Percentiles rank a stretch among this genome's conserved stretches.
phyloP scores from a whole-genome alignment of 2,329 filamentous ascomycete species.

The Calonectria hawksworthii region DNA sequence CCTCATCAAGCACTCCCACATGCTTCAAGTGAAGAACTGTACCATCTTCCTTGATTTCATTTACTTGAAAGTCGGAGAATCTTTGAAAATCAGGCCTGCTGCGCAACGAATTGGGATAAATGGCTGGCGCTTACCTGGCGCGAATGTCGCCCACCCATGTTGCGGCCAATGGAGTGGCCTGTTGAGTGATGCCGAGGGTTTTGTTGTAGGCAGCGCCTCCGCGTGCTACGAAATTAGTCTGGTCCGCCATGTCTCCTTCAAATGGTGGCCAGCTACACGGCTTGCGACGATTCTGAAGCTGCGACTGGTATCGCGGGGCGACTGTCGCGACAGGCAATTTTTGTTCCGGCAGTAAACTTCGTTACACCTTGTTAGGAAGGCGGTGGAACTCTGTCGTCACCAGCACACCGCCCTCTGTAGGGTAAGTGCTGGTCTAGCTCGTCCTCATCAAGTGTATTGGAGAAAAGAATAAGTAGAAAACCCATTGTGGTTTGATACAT shows the following conservation, averaged over 20 bases:
- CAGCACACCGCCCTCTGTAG: neutral
- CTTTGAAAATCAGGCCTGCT: constrained; percentile 54
- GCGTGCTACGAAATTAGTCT: constrained; percentile 48
- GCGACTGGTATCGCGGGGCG: constrained; percentile 37
- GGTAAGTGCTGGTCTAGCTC: neutral
- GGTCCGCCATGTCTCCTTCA: constrained; percentile 48
- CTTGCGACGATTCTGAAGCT: constrained; percentile 25
- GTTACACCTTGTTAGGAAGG: constrained; percentile 9
- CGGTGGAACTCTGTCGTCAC: constrained; percentile 26
- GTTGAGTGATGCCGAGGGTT: constrained; percentile 56
- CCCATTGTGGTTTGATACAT: neutral
- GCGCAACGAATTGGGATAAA: neutral
- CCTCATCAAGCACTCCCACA: constrained; percentile 49
- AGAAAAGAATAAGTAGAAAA: neutral
- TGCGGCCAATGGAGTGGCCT: constrained; percentile 53
- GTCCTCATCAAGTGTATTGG: neutral
- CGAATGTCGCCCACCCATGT: constrained; percentile 58
- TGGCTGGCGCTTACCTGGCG: constrained; percentile 48
- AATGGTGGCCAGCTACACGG: neutral
- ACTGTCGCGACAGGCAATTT: constrained; percentile 40
- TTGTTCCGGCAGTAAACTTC: constrained; percentile 43
- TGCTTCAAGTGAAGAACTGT: constrained; percentile 79
- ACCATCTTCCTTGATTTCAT: constrained; percentile 85
- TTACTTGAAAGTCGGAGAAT: constrained; percentile 93
- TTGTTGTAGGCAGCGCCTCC: constrained; percentile 50